A percentile compares a stretch with the other conserved stretches of the same genome.
phyloP scores from a whole-genome alignment of 306 rosid species.

The Casuarina equisetifolia region DNA sequence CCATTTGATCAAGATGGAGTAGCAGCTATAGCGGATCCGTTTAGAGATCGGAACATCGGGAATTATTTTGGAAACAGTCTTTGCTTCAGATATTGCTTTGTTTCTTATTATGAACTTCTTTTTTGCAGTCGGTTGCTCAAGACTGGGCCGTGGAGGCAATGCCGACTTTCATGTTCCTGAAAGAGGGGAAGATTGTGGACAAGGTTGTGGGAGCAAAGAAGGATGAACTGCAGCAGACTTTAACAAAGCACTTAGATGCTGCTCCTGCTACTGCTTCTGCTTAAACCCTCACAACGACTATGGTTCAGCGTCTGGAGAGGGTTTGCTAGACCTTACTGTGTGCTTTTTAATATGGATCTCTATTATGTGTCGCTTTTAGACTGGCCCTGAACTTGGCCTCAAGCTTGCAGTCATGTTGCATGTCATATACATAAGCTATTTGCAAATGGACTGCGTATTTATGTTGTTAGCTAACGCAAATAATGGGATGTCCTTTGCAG shows the following conservation, averaged over 20 bases:
- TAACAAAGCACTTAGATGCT: constrained; percentile 51
- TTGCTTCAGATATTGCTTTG: not conserved
- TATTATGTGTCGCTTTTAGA: not conserved
- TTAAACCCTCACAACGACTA: constrained; percentile 33
- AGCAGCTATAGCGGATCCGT: too few species aligned
- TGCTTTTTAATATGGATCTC: constrained; percentile 10
- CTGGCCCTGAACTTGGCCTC: not conserved
- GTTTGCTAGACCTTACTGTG: not conserved
- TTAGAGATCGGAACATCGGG: too few species aligned
- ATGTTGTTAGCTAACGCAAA: too few species aligned
- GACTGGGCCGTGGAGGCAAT: constrained; percentile 98
- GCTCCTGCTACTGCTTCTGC: constrained; percentile 27
- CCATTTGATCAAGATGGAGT: too few species aligned
- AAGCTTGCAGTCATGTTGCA: not conserved
- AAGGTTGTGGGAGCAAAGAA: constrained; percentile 89
- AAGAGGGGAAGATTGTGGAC: constrained; percentile 75
- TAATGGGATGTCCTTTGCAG: too few species aligned
- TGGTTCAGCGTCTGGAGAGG: constrained; percentile 4
- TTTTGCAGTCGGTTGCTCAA: constrained; percentile 66
- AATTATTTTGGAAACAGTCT: too few species aligned
- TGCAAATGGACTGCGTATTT: too few species aligned
- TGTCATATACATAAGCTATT: not conserved
- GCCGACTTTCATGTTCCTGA: constrained; percentile 90
- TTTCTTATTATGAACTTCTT: not conserved
- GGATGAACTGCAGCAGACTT: constrained; percentile 68